Evolutionary conservation across 345 rosid genomes (phyloP), one percentile per base, ranked within the genome.

Genomic region (Rhodamnia argentea): DNA sequence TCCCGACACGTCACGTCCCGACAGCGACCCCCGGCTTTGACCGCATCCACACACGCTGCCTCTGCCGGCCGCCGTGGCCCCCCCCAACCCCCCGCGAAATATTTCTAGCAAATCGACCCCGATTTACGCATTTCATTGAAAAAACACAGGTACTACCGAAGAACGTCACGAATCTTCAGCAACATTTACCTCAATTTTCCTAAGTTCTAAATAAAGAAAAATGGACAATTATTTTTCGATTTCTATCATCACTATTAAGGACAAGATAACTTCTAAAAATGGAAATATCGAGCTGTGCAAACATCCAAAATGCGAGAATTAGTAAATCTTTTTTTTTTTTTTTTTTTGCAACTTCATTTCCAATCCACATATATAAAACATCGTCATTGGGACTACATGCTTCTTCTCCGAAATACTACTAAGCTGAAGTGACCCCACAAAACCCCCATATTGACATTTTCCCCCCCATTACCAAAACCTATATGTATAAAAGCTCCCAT

Each of bases 1-100:
- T 0, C 13, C 44, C 0, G 81, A 90, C 94, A 90, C 91, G 90
- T 83, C 59, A 83, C 57, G 13, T 8, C 7, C 51, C n/a, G 32
- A 18, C 7, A 2, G 37, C 53, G 85, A 84, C 52, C 24, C 18
- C 89, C 78, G 20, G 83, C 20, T 52, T 82, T 44, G 83, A 64
- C 78, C 78, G 78, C 44, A 62, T 29, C 75, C 75, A 11, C 40
- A 32, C 5, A 32, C 44, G 78, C 44, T 16, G 23, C 6, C 78
- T 8, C 44, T 9, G 9, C 44, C 78, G 78, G 78, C 78, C 78
- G 78, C 78, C 78, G 78, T 64, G 78, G 78, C 44, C 13, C 44
- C 44, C 76, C 23, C 76, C 44, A 1, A 22, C 18, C 20, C 2
- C 76, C 20, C 22, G 5, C 23, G 1, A 12, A 16, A 44, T 18